Evolutionary conservation across 352 stramenopile species (phyloP).

Genomic region (Phytophthora citrophthora): DNA sequence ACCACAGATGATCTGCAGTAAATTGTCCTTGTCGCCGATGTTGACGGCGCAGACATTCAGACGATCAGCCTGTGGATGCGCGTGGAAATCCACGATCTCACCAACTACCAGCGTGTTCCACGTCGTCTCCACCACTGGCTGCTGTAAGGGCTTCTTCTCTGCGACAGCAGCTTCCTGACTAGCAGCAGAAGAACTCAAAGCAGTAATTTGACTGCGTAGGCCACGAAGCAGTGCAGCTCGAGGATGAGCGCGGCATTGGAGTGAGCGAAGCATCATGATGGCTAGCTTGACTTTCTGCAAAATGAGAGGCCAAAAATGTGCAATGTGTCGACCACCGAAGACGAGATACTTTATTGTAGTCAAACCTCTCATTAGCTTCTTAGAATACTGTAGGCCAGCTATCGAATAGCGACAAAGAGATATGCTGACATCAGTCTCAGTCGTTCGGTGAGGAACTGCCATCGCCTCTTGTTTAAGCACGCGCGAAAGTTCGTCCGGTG

Average conservation of each 20-base stretch:
- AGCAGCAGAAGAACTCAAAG: slow-evolving; percentile 19
- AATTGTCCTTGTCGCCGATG: slow-evolving; percentile 57
- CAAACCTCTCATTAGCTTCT: slow-evolving; percentile 9
- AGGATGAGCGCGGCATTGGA: slow-evolving; percentile 12
- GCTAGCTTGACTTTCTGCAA: slow-evolving; percentile 4
- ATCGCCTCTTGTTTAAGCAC: slow-evolving; percentile 46
- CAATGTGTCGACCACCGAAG: slow-evolving; percentile 16
- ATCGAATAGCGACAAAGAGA: slow-evolving; percentile 10
- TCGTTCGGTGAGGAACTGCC: no score
- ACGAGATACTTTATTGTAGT: background rate
- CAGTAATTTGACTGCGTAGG: slow-evolving; percentile 16
- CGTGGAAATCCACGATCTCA: slow-evolving; percentile 65
- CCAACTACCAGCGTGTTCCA: slow-evolving; percentile 75
- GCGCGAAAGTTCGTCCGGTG: slow-evolving; percentile 89
- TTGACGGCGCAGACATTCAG: slow-evolving; percentile 76
- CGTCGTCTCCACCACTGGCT: slow-evolving; percentile 48
- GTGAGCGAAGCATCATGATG: slow-evolving; percentile 21
- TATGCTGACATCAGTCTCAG: background rate
- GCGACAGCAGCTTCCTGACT: slow-evolving; percentile 9
- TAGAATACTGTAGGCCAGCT: background rate
- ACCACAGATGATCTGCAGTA: slow-evolving; percentile 83
- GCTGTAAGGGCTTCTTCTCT: slow-evolving; percentile 32
- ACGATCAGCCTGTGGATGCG: slow-evolving; percentile 68
- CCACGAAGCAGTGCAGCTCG: slow-evolving; percentile 8
- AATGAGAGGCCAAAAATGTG: slow-evolving; percentile 19